Evolutionary conservation across 306 rosid species (phyloP), one percentile per base, ranked within the genome.

Genomic region (Malus asiatica): DNA sequence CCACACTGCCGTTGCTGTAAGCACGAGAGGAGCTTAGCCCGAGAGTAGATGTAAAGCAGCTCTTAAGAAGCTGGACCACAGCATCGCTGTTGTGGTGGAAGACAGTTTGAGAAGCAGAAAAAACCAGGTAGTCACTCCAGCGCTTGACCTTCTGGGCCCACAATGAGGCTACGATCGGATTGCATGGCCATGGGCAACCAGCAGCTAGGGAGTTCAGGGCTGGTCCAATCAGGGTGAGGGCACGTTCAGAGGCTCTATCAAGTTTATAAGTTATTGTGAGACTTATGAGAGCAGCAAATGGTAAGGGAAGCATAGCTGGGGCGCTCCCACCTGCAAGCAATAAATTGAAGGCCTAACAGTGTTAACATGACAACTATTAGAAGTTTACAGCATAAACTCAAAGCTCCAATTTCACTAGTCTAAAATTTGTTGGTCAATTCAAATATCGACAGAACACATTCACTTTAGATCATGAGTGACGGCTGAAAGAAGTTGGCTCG

Each of bases 111-210:
- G 96, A 92, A 76, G 98, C 90, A 78, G 86, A 45, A 78, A 92
- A 86, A 46, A 95, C 88, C 67, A 95, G 78, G 88, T 29, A 86
- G 81, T 90, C 94, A 79, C 81, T 87, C 98, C 96, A 95, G 79
- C 91, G 96, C 92, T 81, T 90, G 71, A 81, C 93, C 84, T 91
- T 94, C 83, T 90, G 96, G 78, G 78, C 79, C 98, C 98, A 94
- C 71, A 94, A 72, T 70, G 97, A 90, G 67, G 94, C 81, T 61
- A 90, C 51, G 83, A 91, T 84, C 25, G 96, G 91, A 83, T 82
- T 87, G 88, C 89, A 91, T 18, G 98, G 98, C 98, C 98, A 94
- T 29, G 92, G 91, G 82, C 98, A 95, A 83, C 90, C 76, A 79
- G 94, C 87, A 79, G 87, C 96, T 76, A 95, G 86, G 71, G 91